phyloP scores from a whole-genome alignment of 257 asterid genomes.

The Solanum pennellii region DNA sequence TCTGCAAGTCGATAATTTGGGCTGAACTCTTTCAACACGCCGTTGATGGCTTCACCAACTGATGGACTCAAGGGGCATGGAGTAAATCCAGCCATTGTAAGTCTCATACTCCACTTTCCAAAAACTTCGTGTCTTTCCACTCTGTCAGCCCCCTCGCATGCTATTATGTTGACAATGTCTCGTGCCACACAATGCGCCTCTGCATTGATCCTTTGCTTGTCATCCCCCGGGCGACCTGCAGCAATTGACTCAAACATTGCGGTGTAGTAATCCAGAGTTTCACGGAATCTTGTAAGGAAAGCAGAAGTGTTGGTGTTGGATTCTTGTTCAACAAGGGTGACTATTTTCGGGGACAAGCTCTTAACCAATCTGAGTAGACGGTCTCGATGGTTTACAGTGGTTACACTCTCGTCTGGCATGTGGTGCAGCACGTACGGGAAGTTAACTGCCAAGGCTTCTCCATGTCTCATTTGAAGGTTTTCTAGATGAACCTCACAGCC shows the following conservation, averaged over 20 bases:
- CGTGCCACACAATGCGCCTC: constrained; percentile 82
- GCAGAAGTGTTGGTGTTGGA: constrained; percentile 75
- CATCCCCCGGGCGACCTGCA: constrained; percentile 58
- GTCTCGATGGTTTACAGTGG: constrained; percentile 70
- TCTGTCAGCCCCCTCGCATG: constrained; percentile 79
- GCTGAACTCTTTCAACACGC: constrained; percentile 52
- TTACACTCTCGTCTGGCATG: constrained; percentile 95
- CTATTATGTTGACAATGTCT: constrained; percentile 72
- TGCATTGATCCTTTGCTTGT: constrained; percentile 51
- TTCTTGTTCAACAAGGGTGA: constrained; percentile 81
- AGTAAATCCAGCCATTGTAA: constrained; percentile 68
- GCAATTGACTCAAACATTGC: constrained; percentile 95
- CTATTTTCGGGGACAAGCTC: constrained; percentile 70
- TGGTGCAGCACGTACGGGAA: constrained; percentile 83
- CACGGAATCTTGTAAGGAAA: constrained; percentile 58
- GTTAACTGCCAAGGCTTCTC: constrained; percentile 84
- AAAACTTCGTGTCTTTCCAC: constrained; percentile 87
- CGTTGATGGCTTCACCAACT: constrained; percentile 35
- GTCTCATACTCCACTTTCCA: constrained; percentile 70
- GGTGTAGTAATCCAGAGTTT: constrained; percentile 63
- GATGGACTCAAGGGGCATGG: constrained; percentile 48
- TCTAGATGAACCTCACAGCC: constrained; percentile 54
- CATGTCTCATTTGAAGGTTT: constrained; percentile 36
- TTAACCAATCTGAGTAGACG: constrained; percentile 66
- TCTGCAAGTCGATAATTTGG: constrained; percentile 44